These are phyloP conservation scores for Nakazawaea pomicola DNA, from an alignment of 805 yeast species.

Conservation along the genomic window DNA sequence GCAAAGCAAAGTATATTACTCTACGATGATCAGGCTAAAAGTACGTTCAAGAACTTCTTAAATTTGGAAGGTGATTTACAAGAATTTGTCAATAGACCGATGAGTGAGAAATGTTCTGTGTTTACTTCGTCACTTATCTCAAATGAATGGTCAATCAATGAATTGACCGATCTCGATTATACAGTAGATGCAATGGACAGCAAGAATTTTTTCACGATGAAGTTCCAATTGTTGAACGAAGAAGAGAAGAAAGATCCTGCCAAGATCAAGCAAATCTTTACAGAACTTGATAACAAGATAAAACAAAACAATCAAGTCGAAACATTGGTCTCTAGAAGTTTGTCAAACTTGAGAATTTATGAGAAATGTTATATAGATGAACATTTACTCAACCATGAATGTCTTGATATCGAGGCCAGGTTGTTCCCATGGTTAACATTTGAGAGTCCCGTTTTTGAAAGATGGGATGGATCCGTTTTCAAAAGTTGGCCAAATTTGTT, in stretches of 20 bases:
- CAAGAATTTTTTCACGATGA: slow-evolving; percentile 6
- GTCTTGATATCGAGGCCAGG: slow-evolving; percentile 31
- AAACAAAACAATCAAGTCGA: slow-evolving; percentile 8
- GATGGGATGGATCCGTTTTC: slow-evolving; percentile 31
- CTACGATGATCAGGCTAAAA: slow-evolving; percentile 5
- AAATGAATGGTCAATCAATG: slow-evolving; percentile 35
- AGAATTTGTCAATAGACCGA: slow-evolving; percentile 13
- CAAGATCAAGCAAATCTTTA: slow-evolving; percentile 6
- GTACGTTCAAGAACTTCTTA: slow-evolving; percentile 4
- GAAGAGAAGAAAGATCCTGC: slow-evolving; percentile 3
- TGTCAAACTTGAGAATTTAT: slow-evolving; percentile 39
- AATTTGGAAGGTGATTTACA: slow-evolving; percentile 5
- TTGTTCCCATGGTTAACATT: slow-evolving; percentile 38
- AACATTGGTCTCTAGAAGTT: slow-evolving; percentile 28
- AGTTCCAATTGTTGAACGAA: slow-evolving; percentile 2
- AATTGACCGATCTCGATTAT: slow-evolving; percentile 10
- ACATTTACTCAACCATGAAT: slow-evolving; percentile 13
- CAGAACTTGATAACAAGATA: slow-evolving; percentile 1
- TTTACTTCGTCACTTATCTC: slow-evolving; percentile 39
- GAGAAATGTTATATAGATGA: slow-evolving; percentile 35
- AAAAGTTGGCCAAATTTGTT: slow-evolving; percentile 26
- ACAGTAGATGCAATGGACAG: slow-evolving; percentile 5
- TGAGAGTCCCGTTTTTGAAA: slow-evolving; percentile 32
- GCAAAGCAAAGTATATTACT: background rate
- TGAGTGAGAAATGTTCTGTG: slow-evolving; percentile 35